Percentiles rank a stretch among this genome's conserved stretches.
These are phyloP conservation scores for Arxiozyma slooffiae DNA, from an alignment of 1,139 yeast genomes.

Conservation along the genomic window DNA sequence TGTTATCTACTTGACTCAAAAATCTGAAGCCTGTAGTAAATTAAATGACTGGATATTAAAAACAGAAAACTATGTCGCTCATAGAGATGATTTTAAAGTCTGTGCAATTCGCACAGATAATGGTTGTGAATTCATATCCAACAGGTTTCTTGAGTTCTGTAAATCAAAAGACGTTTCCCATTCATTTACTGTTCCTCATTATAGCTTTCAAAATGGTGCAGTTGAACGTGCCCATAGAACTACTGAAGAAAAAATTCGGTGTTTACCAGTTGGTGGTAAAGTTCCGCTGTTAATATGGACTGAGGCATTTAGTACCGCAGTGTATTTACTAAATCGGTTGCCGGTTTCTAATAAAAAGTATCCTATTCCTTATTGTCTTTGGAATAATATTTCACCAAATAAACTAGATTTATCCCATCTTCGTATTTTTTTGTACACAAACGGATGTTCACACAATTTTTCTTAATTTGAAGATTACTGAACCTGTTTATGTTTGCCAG, in stretches of 20 bases:
- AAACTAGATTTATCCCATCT: conserved; percentile 1
- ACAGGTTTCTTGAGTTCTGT: neutral
- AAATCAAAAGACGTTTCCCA: conserved; percentile 1
- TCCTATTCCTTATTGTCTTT: conserved; percentile 1
- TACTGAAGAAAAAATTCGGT: conserved; percentile 1
- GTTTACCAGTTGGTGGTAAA: conserved; percentile 3
- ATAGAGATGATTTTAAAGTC: conserved; percentile 3
- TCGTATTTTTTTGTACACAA: conserved; percentile 5
- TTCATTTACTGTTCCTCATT: conserved; percentile 6
- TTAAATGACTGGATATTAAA: conserved; percentile 2
- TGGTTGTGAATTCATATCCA: conserved; percentile 5
- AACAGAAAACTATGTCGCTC: neutral
- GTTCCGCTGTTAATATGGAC: conserved; percentile 8
- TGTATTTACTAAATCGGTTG: conserved; percentile 5
- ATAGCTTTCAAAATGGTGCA: too few relatives aligned
- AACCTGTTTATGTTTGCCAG: neutral
- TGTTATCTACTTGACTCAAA: conserved; percentile 1
- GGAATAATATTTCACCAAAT: neutral
- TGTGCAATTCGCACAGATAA: conserved; percentile 3
- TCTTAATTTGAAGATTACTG: neutral
- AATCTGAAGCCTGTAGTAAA: neutral
- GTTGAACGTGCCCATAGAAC: conserved; percentile 6
- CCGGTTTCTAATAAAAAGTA: conserved; percentile 1
- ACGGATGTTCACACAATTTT: neutral
- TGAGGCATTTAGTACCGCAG: conserved; percentile 6